phyloP scores from a whole-genome alignment of 2,329 filamentous ascomycete species.

The Cryphonectria carpinicola region DNA sequence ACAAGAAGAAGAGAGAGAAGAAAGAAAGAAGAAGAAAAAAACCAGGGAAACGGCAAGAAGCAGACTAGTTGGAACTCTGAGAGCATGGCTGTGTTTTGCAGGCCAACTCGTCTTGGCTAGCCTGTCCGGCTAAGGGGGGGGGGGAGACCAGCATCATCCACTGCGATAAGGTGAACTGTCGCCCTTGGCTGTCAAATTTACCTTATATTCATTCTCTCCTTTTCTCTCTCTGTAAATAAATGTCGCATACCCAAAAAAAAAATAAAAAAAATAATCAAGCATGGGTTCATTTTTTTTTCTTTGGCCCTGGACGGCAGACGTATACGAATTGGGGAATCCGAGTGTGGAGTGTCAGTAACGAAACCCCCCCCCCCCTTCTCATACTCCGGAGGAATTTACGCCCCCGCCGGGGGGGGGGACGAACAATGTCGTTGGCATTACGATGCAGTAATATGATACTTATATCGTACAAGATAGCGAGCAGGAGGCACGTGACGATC shows the following conservation, averaged over 20 bases:
- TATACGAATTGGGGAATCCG: background rate
- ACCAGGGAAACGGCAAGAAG: background rate
- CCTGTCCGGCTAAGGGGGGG: background rate
- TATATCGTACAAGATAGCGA: background rate
- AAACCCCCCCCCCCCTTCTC: background rate
- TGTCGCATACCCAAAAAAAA: background rate
- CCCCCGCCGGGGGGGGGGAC: background rate
- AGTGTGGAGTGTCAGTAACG: background rate
- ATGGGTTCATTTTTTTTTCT: background rate
- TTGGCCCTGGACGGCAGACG: background rate
- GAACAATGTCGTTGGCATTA: background rate
- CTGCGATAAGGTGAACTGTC: background rate
- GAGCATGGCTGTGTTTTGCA: background rate
- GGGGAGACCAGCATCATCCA: background rate
- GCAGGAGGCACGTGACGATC: background rate
- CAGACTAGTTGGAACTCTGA: background rate
- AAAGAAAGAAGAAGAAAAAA: no score
- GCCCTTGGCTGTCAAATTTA: constrained; percentile 1
- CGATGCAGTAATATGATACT: background rate
- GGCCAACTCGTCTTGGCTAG: constrained; percentile 6
- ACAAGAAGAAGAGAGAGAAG: background rate
- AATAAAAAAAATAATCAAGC: background rate
- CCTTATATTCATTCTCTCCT: background rate
- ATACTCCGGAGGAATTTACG: background rate
- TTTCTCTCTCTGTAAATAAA: background rate